Evolutionary conservation across 2,329 filamentous ascomycete species (phyloP).

Genomic region (Cordyceps tenuipes): DNA sequence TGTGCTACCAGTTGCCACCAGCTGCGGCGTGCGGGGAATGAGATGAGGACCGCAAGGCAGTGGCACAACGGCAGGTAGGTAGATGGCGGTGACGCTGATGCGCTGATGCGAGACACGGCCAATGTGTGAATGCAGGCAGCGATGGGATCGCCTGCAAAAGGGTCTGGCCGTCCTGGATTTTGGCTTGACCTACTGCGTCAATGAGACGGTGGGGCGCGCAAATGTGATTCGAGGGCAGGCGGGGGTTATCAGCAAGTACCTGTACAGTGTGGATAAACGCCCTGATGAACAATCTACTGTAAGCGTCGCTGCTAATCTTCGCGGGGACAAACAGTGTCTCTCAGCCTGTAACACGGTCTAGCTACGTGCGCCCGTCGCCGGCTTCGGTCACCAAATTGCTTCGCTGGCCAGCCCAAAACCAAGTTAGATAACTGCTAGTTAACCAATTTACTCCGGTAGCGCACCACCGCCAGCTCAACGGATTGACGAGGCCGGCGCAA

Average conservation of each 20-base stretch:
- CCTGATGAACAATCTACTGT: not conserved
- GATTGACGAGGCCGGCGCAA: not conserved
- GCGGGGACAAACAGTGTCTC: not conserved
- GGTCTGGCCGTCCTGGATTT: not conserved
- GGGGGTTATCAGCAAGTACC: not conserved
- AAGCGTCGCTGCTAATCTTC: no score
- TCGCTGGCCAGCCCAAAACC: no score
- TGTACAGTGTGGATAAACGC: not conserved
- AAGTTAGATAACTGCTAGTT: no score
- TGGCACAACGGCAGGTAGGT: conserved; percentile 3
- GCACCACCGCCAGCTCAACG: no score
- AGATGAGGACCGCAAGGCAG: not conserved
- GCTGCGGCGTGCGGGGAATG: not conserved
- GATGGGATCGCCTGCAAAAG: not conserved
- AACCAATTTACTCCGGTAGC: no score
- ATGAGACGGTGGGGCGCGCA: conserved; percentile 7
- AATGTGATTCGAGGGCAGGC: conserved; percentile 1
- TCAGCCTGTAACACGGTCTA: not conserved
- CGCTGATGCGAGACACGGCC: conserved; percentile 8
- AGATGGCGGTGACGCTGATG: conserved; percentile 7
- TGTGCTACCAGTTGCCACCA: conserved; percentile 4
- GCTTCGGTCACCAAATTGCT: conserved; percentile 3
- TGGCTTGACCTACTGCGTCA: not conserved
- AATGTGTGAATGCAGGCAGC: conserved; percentile 6
- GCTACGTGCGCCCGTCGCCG: not conserved